A percentile compares a stretch with the other conserved stretches of the same genome.
These are phyloP conservation scores for Mycena galopus DNA, from an alignment of 768 basidiomycete species.

Conservation along the genomic window DNA sequence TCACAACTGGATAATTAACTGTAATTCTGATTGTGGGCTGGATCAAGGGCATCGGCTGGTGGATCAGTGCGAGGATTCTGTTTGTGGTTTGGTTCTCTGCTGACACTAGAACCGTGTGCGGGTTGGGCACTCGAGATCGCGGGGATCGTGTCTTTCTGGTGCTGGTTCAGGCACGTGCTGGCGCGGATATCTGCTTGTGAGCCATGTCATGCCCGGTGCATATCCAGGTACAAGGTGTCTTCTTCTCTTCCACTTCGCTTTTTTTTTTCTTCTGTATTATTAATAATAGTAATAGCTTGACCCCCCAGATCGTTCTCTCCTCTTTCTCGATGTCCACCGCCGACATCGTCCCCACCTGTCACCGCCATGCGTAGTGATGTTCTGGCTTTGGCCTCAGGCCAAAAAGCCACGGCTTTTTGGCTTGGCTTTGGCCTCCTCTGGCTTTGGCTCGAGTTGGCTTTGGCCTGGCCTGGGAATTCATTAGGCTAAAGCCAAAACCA, in stretches of 20 bases:
- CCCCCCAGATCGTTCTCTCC: constrained; percentile 89
- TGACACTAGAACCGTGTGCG: constrained; percentile 85
- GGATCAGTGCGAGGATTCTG: constrained; percentile 85
- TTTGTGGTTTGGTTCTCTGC: constrained; percentile 7
- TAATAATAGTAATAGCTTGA: background rate
- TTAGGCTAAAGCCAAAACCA: no score
- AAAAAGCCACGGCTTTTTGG: no score
- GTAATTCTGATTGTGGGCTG: constrained; percentile 86
- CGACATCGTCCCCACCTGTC: constrained; percentile 87
- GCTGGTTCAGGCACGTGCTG: constrained; percentile 85
- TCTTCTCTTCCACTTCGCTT: no score
- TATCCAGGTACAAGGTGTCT: constrained; percentile 75
- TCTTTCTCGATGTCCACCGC: constrained; percentile 96
- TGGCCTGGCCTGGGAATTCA: no score
- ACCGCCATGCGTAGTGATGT: no score
- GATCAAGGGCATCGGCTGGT: constrained; percentile 97
- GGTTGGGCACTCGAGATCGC: constrained; percentile 83
- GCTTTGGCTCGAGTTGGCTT: no score
- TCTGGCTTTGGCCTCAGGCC: no score
- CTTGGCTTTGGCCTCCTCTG: no score
- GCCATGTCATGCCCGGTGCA: constrained; percentile 90
- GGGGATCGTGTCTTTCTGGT: constrained; percentile 88
- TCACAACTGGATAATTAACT: constrained; percentile 86
- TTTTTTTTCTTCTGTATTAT: constrained; percentile 31
- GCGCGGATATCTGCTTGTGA: constrained; percentile 85